Conservation (phyloP, 306 rosid genomes). For the Cicer arietinum region DNA sequence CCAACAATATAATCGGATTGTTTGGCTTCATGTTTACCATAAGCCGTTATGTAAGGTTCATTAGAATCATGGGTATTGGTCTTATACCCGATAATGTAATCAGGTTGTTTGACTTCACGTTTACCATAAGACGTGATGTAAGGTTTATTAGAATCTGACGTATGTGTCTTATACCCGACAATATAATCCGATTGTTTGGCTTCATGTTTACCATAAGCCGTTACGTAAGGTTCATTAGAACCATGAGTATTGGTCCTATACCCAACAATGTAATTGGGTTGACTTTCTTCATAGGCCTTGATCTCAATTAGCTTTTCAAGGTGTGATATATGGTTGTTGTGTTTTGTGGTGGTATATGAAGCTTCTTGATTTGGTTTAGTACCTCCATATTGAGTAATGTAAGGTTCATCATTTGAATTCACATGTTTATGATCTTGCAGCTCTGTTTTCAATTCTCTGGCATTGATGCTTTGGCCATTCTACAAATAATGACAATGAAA, state of each 20-base stretch:
- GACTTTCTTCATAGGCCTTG: not conserved
- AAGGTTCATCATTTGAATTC: not conserved
- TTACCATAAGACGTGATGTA: not conserved
- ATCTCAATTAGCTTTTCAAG: not conserved
- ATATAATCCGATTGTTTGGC: not conserved
- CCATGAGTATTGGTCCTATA: not conserved
- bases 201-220: not conserved
- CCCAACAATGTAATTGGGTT: not conserved
- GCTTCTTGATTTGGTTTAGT: not conserved
- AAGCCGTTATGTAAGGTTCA: not conserved
- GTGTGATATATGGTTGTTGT: slow-evolving; percentile 19
- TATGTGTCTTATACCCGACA: not conserved
- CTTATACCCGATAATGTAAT: not conserved
- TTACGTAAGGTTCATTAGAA: not conserved
- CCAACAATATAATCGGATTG: not conserved
- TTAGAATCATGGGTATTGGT: not conserved
- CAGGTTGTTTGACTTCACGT: not conserved
- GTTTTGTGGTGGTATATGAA: not conserved
- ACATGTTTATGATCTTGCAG: not conserved
- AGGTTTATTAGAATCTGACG: not conserved
- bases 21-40: not conserved
- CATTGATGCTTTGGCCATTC: slow-evolving; percentile 17
- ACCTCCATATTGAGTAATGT: not conserved
- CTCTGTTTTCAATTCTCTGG: slow-evolving; percentile 28
- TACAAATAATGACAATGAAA: slow-evolving; percentile 16